These are phyloP conservation scores for Quillaja saponaria DNA, from an alignment of 306 rosid species.

Conservation along the genomic window DNA sequence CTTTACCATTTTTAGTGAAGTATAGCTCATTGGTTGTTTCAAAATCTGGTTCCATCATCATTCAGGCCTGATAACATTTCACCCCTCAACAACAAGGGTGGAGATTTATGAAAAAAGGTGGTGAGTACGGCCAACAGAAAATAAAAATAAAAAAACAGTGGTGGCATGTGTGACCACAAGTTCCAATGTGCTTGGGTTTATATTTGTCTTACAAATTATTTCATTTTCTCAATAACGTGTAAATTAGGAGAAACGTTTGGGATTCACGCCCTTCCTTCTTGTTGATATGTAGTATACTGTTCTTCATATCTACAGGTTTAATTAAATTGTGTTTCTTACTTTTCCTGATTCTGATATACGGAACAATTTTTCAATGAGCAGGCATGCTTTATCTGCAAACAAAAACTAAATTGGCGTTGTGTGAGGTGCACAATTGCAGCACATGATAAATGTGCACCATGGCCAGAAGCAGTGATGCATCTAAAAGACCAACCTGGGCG, in stretches of 20 bases:
- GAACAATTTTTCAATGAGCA: conserved; percentile 31
- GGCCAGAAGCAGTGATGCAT: conserved; percentile 67
- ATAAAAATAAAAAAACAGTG: no score
- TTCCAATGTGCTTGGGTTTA: conserved; percentile 1
- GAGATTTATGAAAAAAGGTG: no score
- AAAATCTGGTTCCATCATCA: no score
- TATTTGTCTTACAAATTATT: background rate
- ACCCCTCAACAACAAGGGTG: no score
- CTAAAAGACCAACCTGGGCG: conserved; percentile 51
- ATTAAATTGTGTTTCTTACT: no score
- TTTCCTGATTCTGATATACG: background rate
- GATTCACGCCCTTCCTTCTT: no score
- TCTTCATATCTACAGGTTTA: background rate
- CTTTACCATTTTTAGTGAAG: no score
- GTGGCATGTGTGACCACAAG: background rate
- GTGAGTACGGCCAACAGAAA: no score
- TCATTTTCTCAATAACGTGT: no score
- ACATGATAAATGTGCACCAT: conserved; percentile 77
- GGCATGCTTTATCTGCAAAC: conserved; percentile 82
- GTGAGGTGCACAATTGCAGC: conserved; percentile 65
- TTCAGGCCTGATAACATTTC: no score
- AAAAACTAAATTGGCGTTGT: conserved; percentile 60
- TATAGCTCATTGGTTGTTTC: no score
- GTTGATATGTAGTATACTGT: background rate
- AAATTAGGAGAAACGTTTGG: no score